Evolutionary conservation across 257 asterid species (phyloP).

Genomic region (Przewalskia tangutica): DNA sequence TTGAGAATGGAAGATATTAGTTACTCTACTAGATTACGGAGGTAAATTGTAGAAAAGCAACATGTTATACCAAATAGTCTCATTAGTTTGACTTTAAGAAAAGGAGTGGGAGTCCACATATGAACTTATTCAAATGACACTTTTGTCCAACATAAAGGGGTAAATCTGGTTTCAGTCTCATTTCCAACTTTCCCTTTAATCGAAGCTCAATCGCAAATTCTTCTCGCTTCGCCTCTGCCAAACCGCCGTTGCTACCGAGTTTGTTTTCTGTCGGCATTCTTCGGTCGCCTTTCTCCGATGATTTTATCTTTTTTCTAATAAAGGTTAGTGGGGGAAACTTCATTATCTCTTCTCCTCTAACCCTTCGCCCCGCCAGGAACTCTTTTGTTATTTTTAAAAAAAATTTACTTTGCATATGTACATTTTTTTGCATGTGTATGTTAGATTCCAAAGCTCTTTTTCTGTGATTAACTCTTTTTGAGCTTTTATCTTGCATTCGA

Average conservation of each 20-base stretch:
- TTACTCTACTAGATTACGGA: no score
- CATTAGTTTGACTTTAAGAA: not conserved
- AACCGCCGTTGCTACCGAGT: not conserved
- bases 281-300: not conserved
- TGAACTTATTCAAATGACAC: not conserved
- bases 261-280: not conserved
- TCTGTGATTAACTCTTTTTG: not conserved
- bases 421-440: not conserved
- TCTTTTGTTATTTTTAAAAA: not conserved
- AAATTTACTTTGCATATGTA: not conserved
- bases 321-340: not conserved
- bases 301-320: not conserved
- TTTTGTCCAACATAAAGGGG: not conserved
- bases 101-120: not conserved
- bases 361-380: not conserved
- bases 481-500: not conserved
- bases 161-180: not conserved
- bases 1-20: no score
- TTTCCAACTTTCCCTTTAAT: not conserved
- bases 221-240: not conserved
- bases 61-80: not conserved
- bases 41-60: no score
- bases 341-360: not conserved
- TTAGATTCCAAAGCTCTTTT: not conserved
- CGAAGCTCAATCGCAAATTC: not conserved